phyloP scores from a whole-genome alignment of 352 stramenopile species.

The Pseudoperonospora humuli region DNA sequence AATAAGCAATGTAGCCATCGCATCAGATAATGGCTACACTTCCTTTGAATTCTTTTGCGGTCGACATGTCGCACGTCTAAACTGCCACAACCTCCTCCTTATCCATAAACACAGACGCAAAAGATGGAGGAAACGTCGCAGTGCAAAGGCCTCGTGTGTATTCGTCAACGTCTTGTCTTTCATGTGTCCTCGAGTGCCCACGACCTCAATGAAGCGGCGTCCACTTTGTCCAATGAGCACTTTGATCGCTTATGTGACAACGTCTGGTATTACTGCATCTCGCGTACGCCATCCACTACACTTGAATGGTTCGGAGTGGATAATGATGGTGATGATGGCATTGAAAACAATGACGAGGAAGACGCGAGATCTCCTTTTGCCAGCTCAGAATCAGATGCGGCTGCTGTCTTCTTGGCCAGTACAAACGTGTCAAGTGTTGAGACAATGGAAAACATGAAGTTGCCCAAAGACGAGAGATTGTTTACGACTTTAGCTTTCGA shows the following conservation, averaged over 20 bases:
- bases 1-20: no score
- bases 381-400: background rate
- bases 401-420: slow-evolving; percentile 20
- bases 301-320: slow-evolving; percentile 41
- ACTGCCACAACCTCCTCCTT: no score
- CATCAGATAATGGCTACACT: no score
- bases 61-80: no score
- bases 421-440: slow-evolving; percentile 39
- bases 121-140: slow-evolving; percentile 14
- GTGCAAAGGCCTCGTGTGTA: slow-evolving; percentile 35
- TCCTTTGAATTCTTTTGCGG: no score
- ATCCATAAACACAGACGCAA: no score
- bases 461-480: slow-evolving; percentile 12
- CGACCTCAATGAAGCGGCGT: slow-evolving; percentile 2
- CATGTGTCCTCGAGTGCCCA: slow-evolving; percentile 4
- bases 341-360: slow-evolving; percentile 25
- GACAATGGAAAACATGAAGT: slow-evolving; percentile 25
- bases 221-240: slow-evolving; percentile 2
- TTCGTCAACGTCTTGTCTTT: slow-evolving; percentile 30
- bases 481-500: slow-evolving; percentile 6
- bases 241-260: slow-evolving; percentile 24
- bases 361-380: slow-evolving; percentile 1
- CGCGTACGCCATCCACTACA: slow-evolving; percentile 3
- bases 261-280: slow-evolving; percentile 45
- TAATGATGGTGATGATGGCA: slow-evolving; percentile 21